Base-by-base conservation (phyloP, 73 alveolate species). In the Tetrahymena borealis region DNA sequence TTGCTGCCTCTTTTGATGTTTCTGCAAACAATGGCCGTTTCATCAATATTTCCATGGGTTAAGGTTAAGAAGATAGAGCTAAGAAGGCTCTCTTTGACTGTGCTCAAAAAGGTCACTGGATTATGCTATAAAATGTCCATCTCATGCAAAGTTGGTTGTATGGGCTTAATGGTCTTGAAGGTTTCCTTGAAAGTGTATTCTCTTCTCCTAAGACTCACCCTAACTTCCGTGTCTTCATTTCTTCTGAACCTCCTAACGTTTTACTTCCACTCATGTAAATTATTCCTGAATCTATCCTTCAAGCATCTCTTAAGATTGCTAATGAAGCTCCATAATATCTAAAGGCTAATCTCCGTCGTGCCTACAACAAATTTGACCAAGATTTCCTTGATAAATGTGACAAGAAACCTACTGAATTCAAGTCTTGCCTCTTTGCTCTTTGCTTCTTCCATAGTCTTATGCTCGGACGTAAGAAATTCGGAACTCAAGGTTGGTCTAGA, bases 51-150 rank as follows among this genome's bases (percentile, higher is more conserved):
- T 99, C 99, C 91, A 99, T 99, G 99, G 99, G 99, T 77, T 99
- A 99, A 97, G 99, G 99, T 92, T 99, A 99, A 95, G 99, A 99
- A 96, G 99, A 98, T 94, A 96, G 98, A 78, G 99, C 99, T 42
- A 97, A 97, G 91, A 96, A 96, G 94, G 99, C 99, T 94, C 95
- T 99, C 39, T 97, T 97, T 91, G 98, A 98, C 93, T 97, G 99
- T 90, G 99, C 99, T 15, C 93, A 97, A 92, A 97, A 98, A 90
- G 99, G 99, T 32, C 99, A 98, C 78, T 99, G 99, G 99, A 98
- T 99, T 95, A 98, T 99, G 99, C 96, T 99, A 90, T 99, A 99
- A 95, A 99, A 99, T 95, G 99, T 99, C 78, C 99, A 99, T 97
- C 97, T 99, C 93, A 99, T 99, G 99, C 98, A 99, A 96, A 96